These are phyloP conservation scores for Coemansia sp. DNA, from an alignment of 192 early-diverging fungal genomes.

Conservation along the genomic window DNA sequence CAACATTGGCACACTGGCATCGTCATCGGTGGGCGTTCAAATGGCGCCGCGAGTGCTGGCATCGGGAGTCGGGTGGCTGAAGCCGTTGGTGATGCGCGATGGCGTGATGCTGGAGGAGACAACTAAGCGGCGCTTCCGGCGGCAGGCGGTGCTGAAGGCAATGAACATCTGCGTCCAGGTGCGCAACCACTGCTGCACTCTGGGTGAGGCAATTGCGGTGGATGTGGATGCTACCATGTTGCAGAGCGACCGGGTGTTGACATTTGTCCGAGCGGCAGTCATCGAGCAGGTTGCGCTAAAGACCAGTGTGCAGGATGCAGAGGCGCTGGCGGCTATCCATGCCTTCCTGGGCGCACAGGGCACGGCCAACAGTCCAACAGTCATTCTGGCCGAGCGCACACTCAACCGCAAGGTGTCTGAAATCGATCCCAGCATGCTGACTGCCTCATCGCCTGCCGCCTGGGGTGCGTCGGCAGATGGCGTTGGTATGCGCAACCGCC, in stretches of 20 bases:
- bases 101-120: conserved; percentile 44
- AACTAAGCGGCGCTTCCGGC: conserved; percentile 36
- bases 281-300: conserved; percentile 53
- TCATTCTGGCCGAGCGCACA: conserved; percentile 52
- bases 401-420: conserved; percentile 53
- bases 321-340: conserved; percentile 32
- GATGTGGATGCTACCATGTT: conserved; percentile 54
- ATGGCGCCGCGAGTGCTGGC: conserved; percentile 47
- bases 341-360: conserved; percentile 22
- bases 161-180: conserved; percentile 56
- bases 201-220: conserved; percentile 48
- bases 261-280: conserved; percentile 47
- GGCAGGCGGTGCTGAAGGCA: conserved; percentile 38
- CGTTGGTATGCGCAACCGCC: background rate
- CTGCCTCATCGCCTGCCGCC: conserved; percentile 16
- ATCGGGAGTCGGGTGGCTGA: conserved; percentile 53
- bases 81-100: conserved; percentile 54
- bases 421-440: conserved; percentile 30
- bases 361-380: conserved; percentile 23
- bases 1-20: conserved; percentile 31
- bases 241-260: conserved; percentile 53
- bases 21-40: conserved; percentile 30
- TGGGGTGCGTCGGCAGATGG: conserved; percentile 20
- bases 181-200: conserved; percentile 54
- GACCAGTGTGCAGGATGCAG: conserved; percentile 30